Conservation (phyloP, 495 filamentous ascomycete species). For the Lepidopterella palustris region DNA sequence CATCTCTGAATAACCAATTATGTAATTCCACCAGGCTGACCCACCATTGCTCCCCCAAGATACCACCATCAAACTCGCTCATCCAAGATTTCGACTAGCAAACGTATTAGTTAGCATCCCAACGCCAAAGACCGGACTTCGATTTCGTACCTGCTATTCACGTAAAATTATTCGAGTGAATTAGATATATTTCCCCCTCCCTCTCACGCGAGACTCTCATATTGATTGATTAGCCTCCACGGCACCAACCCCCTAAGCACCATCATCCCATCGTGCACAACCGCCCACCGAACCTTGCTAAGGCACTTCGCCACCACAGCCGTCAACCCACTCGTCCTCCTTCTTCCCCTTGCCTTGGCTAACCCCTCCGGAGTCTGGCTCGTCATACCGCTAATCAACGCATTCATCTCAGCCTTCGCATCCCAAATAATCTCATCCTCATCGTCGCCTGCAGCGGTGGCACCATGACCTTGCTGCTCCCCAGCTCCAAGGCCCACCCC, state of each 20-base stretch:
- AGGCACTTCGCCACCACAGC: constrained; percentile 47
- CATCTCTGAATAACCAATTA: too few species aligned
- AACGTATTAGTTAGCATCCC: too few species aligned
- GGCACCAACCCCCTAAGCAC: constrained; percentile 41
- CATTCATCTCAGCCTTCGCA: constrained; percentile 38
- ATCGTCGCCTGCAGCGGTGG: constrained; percentile 28
- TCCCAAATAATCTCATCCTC: constrained; percentile 42
- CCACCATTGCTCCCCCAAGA: too few species aligned
- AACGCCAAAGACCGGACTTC: too few species aligned
- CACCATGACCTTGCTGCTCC: neutral
- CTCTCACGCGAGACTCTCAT: neutral
- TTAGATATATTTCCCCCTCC: neutral
- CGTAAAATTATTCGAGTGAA: too few species aligned
- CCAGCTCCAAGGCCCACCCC: neutral
- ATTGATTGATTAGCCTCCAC: constrained; percentile 16
- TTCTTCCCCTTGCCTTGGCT: constrained; percentile 15
- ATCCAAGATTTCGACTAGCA: too few species aligned
- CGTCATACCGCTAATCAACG: constrained; percentile 34
- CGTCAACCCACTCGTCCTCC: constrained; percentile 36
- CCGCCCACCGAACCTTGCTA: constrained; percentile 50
- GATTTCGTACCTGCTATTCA: too few species aligned
- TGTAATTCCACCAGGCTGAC: too few species aligned
- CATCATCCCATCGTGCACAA: constrained; percentile 52
- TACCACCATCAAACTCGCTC: too few species aligned
- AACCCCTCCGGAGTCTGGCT: constrained; percentile 26